Conservation (phyloP, 352 stramenopile genomes). For the Phytophthora pisi region DNA sequence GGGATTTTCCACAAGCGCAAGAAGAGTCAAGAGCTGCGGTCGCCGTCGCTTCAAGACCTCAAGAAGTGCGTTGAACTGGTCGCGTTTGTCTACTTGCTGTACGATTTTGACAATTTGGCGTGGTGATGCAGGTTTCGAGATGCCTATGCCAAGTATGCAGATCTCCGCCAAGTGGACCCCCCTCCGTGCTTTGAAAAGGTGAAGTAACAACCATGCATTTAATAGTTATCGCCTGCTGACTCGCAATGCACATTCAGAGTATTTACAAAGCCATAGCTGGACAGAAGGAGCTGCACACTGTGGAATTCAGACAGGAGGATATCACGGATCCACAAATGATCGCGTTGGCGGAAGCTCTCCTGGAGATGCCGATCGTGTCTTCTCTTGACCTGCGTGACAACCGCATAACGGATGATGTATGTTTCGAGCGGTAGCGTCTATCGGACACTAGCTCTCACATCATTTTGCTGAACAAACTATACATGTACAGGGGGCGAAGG, state of each 20-base stretch:
- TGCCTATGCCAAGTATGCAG: constrained; percentile 65
- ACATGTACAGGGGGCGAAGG: constrained; percentile 59
- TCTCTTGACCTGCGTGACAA: constrained; percentile 81
- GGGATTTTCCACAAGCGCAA: constrained; percentile 84
- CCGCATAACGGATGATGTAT: constrained; percentile 78
- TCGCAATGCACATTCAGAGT: constrained; percentile 40
- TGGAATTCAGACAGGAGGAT: constrained; percentile 83
- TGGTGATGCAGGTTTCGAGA: constrained; percentile 63
- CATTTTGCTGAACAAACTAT: constrained; percentile 4
- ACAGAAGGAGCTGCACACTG: constrained; percentile 73
- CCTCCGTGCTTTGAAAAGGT: constrained; percentile 79
- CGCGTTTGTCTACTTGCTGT: background rate
- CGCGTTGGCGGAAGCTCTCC: constrained; percentile 72
- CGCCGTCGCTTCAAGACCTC: constrained; percentile 75
- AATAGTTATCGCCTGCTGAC: background rate
- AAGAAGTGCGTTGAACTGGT: constrained; percentile 50
- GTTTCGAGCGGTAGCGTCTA: constrained; percentile 1
- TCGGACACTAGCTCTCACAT: background rate
- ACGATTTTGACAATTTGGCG: background rate
- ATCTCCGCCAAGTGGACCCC: constrained; percentile 60
- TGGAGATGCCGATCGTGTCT: constrained; percentile 82
- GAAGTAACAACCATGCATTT: no score
- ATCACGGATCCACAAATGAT: constrained; percentile 82
- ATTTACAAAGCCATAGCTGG: constrained; percentile 88
- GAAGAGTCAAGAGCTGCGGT: constrained; percentile 79